Percentiles rank a stretch among this genome's conserved stretches.
Evolutionary conservation across 768 basidiomycete species (phyloP).

Genomic region (Rubroboletus pulcherrimus): DNA sequence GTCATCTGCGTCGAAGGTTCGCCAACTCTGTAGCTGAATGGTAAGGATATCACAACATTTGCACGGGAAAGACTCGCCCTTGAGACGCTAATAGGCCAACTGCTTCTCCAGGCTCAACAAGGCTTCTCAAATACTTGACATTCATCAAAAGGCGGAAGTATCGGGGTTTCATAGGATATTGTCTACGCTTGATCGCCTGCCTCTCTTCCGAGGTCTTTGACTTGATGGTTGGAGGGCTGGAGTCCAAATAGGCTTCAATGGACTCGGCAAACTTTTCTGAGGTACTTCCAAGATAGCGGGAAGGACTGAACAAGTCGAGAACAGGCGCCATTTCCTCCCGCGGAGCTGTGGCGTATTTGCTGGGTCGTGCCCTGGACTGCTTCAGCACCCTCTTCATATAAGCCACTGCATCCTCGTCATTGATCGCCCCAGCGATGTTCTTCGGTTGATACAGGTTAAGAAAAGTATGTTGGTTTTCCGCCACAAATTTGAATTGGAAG

Average conservation of each 20-base stretch:
- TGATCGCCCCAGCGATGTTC: constrained; percentile 52
- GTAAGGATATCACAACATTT: not conserved
- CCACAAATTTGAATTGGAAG: constrained; percentile 89
- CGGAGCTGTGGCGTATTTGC: constrained; percentile 42
- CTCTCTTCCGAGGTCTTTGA: constrained; percentile 38
- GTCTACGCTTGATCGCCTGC: constrained; percentile 41
- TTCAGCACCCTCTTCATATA: constrained; percentile 93
- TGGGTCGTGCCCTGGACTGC: constrained; percentile 47
- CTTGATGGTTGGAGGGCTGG: constrained; percentile 59
- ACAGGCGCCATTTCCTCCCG: constrained; percentile 66
- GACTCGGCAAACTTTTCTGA: constrained; percentile 88
- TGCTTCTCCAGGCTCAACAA: constrained; percentile 98
- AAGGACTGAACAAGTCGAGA: constrained; percentile 74
- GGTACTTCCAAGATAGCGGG: constrained; percentile 78
- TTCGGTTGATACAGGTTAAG: constrained; percentile 67
- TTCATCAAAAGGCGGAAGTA: constrained; percentile 84
- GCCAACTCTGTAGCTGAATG: constrained; percentile 62
- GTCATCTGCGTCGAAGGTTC: constrained; percentile 99
- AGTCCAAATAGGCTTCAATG: constrained; percentile 72
- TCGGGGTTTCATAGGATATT: constrained; percentile 43
- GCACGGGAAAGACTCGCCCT: constrained; percentile 54
- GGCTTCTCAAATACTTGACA: constrained; percentile 86
- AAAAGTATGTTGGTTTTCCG: constrained; percentile 78
- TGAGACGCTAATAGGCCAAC: constrained; percentile 96
- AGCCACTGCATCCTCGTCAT: constrained; percentile 60